Evolutionary conservation across 331 rosid species (phyloP), one percentile per base, ranked within the genome.

Genomic region (Pyrus hybrid): DNA sequence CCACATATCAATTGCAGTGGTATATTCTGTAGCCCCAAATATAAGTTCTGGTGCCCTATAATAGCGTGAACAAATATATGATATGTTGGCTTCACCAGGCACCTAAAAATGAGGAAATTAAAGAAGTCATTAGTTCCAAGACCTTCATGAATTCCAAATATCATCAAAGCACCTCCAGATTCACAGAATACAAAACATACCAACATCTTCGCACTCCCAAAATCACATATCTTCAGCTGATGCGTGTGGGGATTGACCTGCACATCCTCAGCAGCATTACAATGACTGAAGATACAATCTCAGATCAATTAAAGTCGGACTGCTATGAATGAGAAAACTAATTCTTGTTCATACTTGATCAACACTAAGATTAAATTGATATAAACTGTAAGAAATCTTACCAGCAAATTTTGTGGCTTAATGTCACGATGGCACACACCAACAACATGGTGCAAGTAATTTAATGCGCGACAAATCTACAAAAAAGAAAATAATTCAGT

Each of bases 151-250:
- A 80, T 66, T 70, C 23, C 21, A n/a, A 25, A 61, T 37, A 73
- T 66, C 43, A 51, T 20, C 64, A 58, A n/a, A 78, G n/a, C 16
- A 76, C 68, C 73, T 49, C n/a, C 67, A 82, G 29, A 68, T 32
- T 35, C 35, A 76, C 63, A 23, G 47, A 62, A 14, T 67, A 65
- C 49, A 16, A 17, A 54, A 85, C 93, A 25, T 86, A 95, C 99
- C 97, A 95, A 78, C 91, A 92, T 92, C 89, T 95, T 95, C 75
- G 99, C 99, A 69, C 99, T 95, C 83, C 99, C 99, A 83, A 95
- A 92, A 89, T 95, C 97, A 77, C 97, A 95, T 76, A 95, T 86
- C 87, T 95, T 95, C 25, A 95, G 87, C 81, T 90, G 99, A 88
- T 95, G 97, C 35, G 79, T 83, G n/a, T 87, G 89, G 51, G 99